Evolutionary conservation across 73 alveolate species (phyloP).

Genomic region (Stentor roeselii): DNA sequence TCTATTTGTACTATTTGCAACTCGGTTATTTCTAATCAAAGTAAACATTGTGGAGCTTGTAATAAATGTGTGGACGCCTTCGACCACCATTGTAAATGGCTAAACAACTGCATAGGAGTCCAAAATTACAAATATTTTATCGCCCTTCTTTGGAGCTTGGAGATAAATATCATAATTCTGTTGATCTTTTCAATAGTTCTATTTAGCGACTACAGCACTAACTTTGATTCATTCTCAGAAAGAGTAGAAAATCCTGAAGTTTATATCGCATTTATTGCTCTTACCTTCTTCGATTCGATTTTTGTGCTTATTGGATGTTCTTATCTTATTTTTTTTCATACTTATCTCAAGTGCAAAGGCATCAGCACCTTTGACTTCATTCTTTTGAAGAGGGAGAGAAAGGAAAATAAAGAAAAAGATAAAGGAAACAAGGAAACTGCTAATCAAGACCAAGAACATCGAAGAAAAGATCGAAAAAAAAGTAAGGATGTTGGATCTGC

Average conservation of each 20-base stretch:
- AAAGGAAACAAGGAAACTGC: no score
- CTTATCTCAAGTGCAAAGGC: background rate
- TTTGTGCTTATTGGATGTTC: background rate
- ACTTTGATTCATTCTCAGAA: background rate
- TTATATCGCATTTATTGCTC: background rate
- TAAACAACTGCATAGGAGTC: constrained; percentile 10
- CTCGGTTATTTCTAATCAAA: background rate
- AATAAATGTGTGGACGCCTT: background rate
- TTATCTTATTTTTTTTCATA: background rate
- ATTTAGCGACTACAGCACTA: background rate
- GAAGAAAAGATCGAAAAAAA: no score
- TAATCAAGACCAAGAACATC: no score
- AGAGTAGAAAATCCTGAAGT: background rate
- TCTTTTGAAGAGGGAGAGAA: background rate
- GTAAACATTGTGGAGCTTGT: constrained; percentile 14
- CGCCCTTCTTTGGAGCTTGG: background rate
- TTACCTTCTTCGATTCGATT: background rate
- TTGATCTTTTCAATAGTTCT: background rate
- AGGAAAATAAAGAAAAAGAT: background rate
- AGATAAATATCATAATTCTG: background rate
- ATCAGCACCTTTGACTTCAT: background rate
- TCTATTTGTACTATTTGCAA: background rate
- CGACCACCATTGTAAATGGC: constrained; percentile 29
- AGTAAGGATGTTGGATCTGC: background rate
- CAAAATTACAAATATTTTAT: background rate